A percentile compares a stretch with the other conserved stretches of the same genome.
Conservation (phyloP, 805 yeast genomes). For the Kodamaea kakaduensis region DNA sequence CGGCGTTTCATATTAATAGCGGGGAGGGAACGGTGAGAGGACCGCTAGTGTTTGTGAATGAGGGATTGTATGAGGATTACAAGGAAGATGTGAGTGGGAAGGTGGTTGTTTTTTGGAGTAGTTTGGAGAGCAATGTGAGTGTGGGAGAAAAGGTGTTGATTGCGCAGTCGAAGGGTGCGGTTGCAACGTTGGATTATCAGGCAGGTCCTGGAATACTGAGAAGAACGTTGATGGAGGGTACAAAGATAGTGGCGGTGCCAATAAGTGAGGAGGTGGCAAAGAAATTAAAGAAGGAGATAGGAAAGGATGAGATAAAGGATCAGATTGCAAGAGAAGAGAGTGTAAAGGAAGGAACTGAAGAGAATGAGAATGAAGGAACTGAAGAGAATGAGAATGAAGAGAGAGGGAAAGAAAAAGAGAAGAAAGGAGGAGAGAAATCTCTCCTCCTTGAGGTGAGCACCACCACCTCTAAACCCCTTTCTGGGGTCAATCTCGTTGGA, state of each 20-base stretch:
- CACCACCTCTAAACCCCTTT: slow-evolving; percentile 15
- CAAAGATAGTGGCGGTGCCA: slow-evolving; percentile 26
- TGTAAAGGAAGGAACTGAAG: too few species aligned
- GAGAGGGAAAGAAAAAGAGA: too few species aligned
- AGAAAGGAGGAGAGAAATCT: too few species aligned
- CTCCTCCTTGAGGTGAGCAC: too few species aligned
- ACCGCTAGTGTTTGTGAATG: slow-evolving; percentile 27
- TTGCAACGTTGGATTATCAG: slow-evolving; percentile 23
- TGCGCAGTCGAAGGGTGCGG: slow-evolving; percentile 25
- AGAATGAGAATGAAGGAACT: too few species aligned
- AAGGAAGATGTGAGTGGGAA: slow-evolving; percentile 20
- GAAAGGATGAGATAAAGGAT: slow-evolving; percentile 19
- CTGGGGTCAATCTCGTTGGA: slow-evolving; percentile 30
- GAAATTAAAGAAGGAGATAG: slow-evolving; percentile 19
- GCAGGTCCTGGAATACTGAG: slow-evolving; percentile 10
- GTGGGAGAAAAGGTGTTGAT: slow-evolving; percentile 23
- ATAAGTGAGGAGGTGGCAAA: slow-evolving; percentile 26
- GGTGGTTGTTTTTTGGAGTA: slow-evolving; percentile 26
- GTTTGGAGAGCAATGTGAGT: slow-evolving; percentile 12
- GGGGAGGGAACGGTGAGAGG: slow-evolving; percentile 22
- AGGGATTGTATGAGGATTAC: slow-evolving; percentile 30
- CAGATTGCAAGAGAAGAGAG: slow-evolving; percentile 26
- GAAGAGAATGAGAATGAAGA: too few species aligned
- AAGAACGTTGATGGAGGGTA: slow-evolving; percentile 7
- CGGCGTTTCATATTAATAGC: slow-evolving; percentile 30